Base-by-base conservation (phyloP, 768 basidiomycete genomes). In the Tylopilus vinaceipallidus region DNA sequence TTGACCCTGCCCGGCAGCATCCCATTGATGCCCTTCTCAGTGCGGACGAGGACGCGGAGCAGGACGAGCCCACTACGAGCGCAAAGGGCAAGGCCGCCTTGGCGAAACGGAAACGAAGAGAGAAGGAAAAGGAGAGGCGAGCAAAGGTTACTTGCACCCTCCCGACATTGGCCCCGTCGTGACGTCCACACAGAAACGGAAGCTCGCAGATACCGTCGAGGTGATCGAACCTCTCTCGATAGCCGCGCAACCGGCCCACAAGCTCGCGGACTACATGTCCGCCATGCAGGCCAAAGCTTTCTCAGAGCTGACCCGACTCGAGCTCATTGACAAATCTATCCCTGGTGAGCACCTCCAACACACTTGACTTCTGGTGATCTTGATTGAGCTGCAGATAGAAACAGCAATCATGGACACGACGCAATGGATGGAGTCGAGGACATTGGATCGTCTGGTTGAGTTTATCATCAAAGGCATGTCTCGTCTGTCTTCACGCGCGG, bases 301-400 rank as follows among this genome's bases (percentile, higher is more conserved):
- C 59, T 73, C 83, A 3, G 78, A 85, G 41, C 70, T 88, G 59
- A 88, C 86, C 8, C 71, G 72, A 12, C 74, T 98, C 50, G 95
- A 98, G 71, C 75, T 95, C 32, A 79, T 81, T 12, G 93, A 95
- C 58, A 72, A 86, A 38, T 74, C 73, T 43, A 85, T 97, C 67
- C 87, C 86, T 61, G 82, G 94, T 91, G 63, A 55, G 82, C 67
- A 4, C 40, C 9, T 54, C n/a, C 34, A 17, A 22, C 16, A 20
- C 38, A 17, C 44, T 19, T 29, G 36, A 33, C 20, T 22, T 55
- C 40, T 50, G 55, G 66, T 65, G 61, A 67, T 72, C 66, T 75
- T 70, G 74, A 69, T 71, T 78, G 73, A 72, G 76, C 75, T 55
- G 50, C 63, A 80, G 79, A 73, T 73, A 91, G 91, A 81, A 65